These are phyloP conservation scores for Pseudopyrenochaeta lycopersici DNA, from an alignment of 2,329 filamentous ascomycete genomes.

Conservation along the genomic window DNA sequence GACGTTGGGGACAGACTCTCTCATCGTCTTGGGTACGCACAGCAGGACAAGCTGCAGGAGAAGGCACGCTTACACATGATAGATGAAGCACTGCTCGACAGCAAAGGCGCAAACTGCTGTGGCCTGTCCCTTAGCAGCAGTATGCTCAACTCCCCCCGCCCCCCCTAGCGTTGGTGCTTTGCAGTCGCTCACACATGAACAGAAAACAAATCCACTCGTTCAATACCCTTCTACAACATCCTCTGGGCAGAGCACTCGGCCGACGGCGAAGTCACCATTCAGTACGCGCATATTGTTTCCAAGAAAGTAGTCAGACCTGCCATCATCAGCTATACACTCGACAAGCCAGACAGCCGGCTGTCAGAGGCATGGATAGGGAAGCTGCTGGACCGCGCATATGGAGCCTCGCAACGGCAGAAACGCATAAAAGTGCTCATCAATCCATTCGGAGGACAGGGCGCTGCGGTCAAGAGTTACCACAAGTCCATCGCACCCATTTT, in stretches of 20 bases:
- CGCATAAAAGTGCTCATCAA: constrained; percentile 90
- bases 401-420: constrained; percentile 71
- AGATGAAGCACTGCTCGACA: constrained; percentile 65
- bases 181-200: constrained; percentile 15
- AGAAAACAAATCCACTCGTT: constrained; percentile 61
- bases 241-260: constrained; percentile 78
- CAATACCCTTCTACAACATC: constrained; percentile 82
- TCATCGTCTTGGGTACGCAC: constrained; percentile 65
- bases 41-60: constrained; percentile 10
- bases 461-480: constrained; percentile 76
- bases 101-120: constrained; percentile 63
- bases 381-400: constrained; percentile 77
- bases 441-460: constrained; percentile 85
- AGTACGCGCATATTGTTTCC: constrained; percentile 70
- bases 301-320: constrained; percentile 67
- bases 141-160: constrained; percentile 41
- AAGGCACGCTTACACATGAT: background rate
- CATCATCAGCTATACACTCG: constrained; percentile 69
- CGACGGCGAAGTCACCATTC: constrained; percentile 69
- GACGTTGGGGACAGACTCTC: constrained; percentile 67
- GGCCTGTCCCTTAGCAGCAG: constrained; percentile 61
- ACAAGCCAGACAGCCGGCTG: constrained; percentile 60
- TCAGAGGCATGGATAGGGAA: constrained; percentile 68
- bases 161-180: too few relatives aligned
- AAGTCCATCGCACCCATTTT: constrained; percentile 83